A percentile compares a stretch with the other conserved stretches of the same genome.
These are phyloP conservation scores for Coprinellus aureogranulatus DNA, from an alignment of 768 basidiomycete species.

Conservation along the genomic window DNA sequence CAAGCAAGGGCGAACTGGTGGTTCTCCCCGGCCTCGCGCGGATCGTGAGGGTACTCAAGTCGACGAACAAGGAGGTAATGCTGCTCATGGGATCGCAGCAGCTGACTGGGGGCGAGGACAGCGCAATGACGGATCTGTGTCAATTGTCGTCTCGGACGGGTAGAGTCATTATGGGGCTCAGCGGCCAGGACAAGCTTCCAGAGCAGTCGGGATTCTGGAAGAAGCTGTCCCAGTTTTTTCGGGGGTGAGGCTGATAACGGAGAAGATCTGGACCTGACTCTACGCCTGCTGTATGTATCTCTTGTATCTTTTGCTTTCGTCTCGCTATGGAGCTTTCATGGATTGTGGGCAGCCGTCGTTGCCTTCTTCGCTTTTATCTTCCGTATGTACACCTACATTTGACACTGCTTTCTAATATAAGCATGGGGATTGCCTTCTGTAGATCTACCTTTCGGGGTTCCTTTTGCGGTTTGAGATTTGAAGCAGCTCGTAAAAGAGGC, in stretches of 20 bases:
- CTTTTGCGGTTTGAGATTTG: background rate
- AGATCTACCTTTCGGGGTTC: slow-evolving; percentile 2
- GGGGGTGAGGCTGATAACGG: background rate
- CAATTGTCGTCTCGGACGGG: slow-evolving; percentile 36
- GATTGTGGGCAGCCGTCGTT: slow-evolving; percentile 1
- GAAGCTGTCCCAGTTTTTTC: slow-evolving; percentile 28
- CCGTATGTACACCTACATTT: slow-evolving; percentile 3
- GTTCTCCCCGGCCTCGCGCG: slow-evolving; percentile 33
- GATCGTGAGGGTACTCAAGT: slow-evolving; percentile 31
- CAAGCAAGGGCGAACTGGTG: slow-evolving; percentile 29
- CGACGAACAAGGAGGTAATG: slow-evolving; percentile 34
- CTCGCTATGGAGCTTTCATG: background rate
- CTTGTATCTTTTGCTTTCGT: background rate
- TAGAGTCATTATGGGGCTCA: slow-evolving; percentile 42
- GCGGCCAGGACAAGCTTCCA: slow-evolving; percentile 36
- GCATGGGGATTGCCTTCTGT: background rate
- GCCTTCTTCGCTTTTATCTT: background rate
- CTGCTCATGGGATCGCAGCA: slow-evolving; percentile 32
- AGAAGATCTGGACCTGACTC: no score
- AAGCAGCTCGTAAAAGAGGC: background rate
- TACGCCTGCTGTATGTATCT: no score
- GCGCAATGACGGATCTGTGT: slow-evolving; percentile 34
- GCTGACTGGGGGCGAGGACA: slow-evolving; percentile 14
- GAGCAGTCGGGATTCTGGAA: slow-evolving; percentile 39
- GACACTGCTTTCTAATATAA: slow-evolving; percentile 7